phyloP scores from a whole-genome alignment of 495 filamentous ascomycete species.

The Cenococcum geophilum region DNA sequence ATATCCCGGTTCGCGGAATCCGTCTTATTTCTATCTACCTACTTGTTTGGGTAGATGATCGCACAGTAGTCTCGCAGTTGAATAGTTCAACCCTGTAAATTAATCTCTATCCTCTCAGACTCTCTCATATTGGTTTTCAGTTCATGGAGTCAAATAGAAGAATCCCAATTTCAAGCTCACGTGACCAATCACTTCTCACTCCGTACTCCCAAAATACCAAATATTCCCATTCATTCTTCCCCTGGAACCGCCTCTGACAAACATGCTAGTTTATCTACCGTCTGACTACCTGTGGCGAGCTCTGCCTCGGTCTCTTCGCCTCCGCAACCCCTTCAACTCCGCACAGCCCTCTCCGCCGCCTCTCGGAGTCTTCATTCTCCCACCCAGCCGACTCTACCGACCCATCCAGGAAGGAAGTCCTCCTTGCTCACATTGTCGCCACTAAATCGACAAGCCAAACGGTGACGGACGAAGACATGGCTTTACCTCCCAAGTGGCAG shows the following conservation, averaged over 20 bases:
- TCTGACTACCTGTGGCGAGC: slow-evolving; percentile 67
- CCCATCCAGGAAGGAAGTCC: slow-evolving; percentile 50
- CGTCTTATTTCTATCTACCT: no score
- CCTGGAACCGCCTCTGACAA: background rate
- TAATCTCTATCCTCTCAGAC: background rate
- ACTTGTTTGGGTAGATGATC: no score
- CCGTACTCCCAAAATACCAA: background rate
- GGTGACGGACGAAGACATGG: slow-evolving; percentile 76
- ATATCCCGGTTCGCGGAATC: no score
- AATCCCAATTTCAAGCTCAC: background rate
- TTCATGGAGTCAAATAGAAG: background rate
- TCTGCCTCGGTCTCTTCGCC: slow-evolving; percentile 74
- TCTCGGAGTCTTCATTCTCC: slow-evolving; percentile 25
- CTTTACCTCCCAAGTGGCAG: slow-evolving; percentile 57
- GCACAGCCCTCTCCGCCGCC: slow-evolving; percentile 44
- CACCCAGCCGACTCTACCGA: slow-evolving; percentile 44
- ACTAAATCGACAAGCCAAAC: slow-evolving; percentile 55
- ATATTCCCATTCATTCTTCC: background rate
- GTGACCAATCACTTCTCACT: background rate
- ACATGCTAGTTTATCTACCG: slow-evolving; percentile 70
- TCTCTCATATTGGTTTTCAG: background rate
- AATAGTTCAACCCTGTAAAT: no score
- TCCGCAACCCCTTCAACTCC: slow-evolving; percentile 42
- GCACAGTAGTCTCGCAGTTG: no score
- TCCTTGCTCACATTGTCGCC: slow-evolving; percentile 78